Evolutionary conservation across 768 basidiomycete species (phyloP), one percentile per base, ranked within the genome.

Genomic region (Pleurotus eryngii): DNA sequence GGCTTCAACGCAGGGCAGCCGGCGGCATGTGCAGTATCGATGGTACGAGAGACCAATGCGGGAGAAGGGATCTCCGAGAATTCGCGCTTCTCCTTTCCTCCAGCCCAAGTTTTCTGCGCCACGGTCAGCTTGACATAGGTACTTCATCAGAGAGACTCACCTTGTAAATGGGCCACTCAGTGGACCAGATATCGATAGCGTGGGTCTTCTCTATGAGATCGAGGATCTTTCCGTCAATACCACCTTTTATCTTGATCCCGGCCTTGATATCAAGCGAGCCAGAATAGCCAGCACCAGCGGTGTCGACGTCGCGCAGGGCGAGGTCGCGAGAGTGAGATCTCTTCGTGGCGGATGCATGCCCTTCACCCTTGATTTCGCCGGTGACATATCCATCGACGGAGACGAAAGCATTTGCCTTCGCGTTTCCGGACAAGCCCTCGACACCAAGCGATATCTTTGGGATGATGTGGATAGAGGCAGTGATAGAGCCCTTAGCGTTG

Each of bases 161-260:
- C n/a, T 45, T 45, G 14, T 45, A 45, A 1, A 45, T 2, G 20
- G 42, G 20, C 42, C 42, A 45, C 15, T n/a, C 42, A 5, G 2
- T 1, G 20, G 12, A 12, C n/a, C n/a, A 45, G 3, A 45, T 45
- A 3, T 35, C 30, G 3, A 35, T 11, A 7, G 42, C 2, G 6
- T n/a, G 1, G 0, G 11, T 14, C n/a, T n/a, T n/a, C 42, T 17
- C 42, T 22, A 45, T 2, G n/a, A 17, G 39, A n/a, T 2, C 7
- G 14, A 54, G 37, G 22, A 54, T 39, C 12, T 54, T 54, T 1
- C 51, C 51, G 24, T 37, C 42, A 7, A 54, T 3, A 22, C 51
- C 51, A n/a, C 51, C 51, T 39, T 54, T 54, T 17, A 54, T 12
- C 17, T 54, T 42, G 39, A 54, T 22, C 0, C 51, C 51, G 39